phyloP scores from a whole-genome alignment of 2,329 filamentous ascomycete genomes.

The Tolypocladium endophyticum region DNA sequence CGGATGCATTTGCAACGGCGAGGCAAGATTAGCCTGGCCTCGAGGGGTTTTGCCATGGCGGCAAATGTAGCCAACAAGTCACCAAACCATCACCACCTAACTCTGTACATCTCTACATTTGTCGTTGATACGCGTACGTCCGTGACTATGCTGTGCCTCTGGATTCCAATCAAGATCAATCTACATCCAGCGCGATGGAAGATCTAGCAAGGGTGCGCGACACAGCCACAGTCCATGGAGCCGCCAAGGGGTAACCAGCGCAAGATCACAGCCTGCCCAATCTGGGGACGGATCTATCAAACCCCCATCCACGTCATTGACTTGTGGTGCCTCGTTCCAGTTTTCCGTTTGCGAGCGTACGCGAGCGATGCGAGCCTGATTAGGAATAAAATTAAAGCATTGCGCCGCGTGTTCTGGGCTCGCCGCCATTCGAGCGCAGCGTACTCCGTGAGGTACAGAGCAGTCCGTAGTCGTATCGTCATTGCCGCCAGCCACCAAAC shows the following conservation, averaged over 20 bases:
- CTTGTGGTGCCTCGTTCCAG: background rate
- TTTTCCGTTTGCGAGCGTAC: background rate
- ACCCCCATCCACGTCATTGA: background rate
- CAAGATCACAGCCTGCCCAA: background rate
- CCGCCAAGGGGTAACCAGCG: background rate
- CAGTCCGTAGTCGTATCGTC: background rate
- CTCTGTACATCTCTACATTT: background rate
- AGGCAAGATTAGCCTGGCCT: background rate
- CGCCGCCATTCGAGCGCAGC: background rate
- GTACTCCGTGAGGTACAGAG: background rate
- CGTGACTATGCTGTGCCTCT: background rate
- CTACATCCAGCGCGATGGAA: background rate
- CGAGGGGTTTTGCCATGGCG: background rate
- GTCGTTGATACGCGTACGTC: too few relatives aligned
- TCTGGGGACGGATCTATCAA: background rate
- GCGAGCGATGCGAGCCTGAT: background rate
- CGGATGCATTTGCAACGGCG: background rate
- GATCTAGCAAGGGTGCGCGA: background rate
- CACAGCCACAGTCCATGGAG: background rate
- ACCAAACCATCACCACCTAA: background rate
- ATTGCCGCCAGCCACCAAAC: constrained; percentile 1
- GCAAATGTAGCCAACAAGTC: background rate
- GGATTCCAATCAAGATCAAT: background rate
- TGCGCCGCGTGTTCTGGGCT: background rate
- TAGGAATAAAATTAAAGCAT: background rate